Evolutionary conservation across 441 rosid genomes (phyloP), one percentile per base, ranked within the genome.

Genomic region (Euphorbia celastroides): DNA sequence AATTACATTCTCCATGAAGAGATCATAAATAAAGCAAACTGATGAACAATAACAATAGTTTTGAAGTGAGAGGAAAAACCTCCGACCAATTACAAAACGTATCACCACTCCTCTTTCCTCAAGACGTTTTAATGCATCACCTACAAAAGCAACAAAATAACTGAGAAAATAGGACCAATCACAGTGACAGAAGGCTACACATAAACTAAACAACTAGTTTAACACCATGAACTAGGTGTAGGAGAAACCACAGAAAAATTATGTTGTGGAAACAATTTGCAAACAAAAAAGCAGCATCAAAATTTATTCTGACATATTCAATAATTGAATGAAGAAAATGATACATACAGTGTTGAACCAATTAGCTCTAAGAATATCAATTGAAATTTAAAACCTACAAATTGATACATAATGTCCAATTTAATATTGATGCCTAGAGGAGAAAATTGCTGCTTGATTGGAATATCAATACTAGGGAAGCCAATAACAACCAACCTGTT

Each of bases 71-170:
- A 28, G 63, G 65, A 60, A 73, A 73, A 78, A 92, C 98, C 98
- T 90, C 73, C 93, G 92, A 69, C 98, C 96, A 84, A 92, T 81
- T 70, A 92, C 90, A 80, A 89, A 92, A 65, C 96, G 92, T 75
- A 92, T 82, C 69, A 90, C 75, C 42, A 92, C 78, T 76, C 98
- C 98, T 81, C 93, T 88, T 77, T 88, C 92, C 86, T 92, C 92
- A 20, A 89, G 98, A 73, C 87, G 87, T 77, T 70, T 84, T 57
- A 92, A 79, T 17, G 95, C 93, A 68, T 88, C 89, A 81, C 87
- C 98, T 92, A 72, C 62, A 74, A 68, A 66, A 71, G 41, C 23
- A 65, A 68, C 12, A 61, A 60, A 8, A 51, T 46, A 20, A 13
- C 26, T 60, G 42, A 44, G 13, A 26, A 32, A 54, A 36, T 38